Evolutionary conservation across 805 yeast species (phyloP).

Genomic region (Suhomyces pyralidae): DNA sequence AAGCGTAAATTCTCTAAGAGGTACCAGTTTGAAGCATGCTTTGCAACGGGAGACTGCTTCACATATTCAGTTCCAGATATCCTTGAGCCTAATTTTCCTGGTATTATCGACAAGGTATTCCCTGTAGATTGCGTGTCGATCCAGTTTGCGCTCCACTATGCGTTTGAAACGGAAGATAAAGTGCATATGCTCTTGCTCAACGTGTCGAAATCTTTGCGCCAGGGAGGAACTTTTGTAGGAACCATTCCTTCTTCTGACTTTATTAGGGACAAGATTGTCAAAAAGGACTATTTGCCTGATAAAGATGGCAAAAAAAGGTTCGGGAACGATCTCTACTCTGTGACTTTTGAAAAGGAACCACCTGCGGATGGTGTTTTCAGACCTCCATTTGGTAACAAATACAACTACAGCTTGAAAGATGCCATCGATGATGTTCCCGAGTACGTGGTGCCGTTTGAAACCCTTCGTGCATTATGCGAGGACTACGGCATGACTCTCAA

Average conservation of each 20-base stretch:
- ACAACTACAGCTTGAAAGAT: conserved; percentile 78
- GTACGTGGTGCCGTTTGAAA: conserved; percentile 92
- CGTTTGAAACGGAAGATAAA: conserved; percentile 81
- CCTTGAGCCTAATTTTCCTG: conserved; percentile 58
- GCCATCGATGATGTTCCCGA: conserved; percentile 98
- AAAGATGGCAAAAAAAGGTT: conserved; percentile 47
- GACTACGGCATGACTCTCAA: conserved; percentile 75
- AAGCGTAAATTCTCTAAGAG: conserved; percentile 38
- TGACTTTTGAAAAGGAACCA: conserved; percentile 73
- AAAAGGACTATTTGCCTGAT: conserved; percentile 40
- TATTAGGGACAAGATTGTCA: conserved; percentile 60
- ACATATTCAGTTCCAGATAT: conserved; percentile 65
- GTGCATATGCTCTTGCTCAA: conserved; percentile 72
- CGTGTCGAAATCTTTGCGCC: conserved; percentile 67
- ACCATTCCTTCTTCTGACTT: conserved; percentile 92
- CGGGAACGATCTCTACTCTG: conserved; percentile 84
- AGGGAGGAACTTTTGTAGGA: conserved; percentile 89
- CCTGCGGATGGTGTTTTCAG: conserved; percentile 73
- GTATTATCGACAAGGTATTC: conserved; percentile 56
- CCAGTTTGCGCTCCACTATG: conserved; percentile 94
- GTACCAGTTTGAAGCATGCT: conserved; percentile 70
- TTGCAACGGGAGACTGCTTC: conserved; percentile 92
- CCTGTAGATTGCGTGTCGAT: conserved; percentile 87
- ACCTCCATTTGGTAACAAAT: conserved; percentile 79
- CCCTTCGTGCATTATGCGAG: conserved; percentile 76